A percentile compares a stretch with the other conserved stretches of the same genome.
Conservation (phyloP, 768 basidiomycete genomes). For the Pleurotus salmoneostramineus region DNA sequence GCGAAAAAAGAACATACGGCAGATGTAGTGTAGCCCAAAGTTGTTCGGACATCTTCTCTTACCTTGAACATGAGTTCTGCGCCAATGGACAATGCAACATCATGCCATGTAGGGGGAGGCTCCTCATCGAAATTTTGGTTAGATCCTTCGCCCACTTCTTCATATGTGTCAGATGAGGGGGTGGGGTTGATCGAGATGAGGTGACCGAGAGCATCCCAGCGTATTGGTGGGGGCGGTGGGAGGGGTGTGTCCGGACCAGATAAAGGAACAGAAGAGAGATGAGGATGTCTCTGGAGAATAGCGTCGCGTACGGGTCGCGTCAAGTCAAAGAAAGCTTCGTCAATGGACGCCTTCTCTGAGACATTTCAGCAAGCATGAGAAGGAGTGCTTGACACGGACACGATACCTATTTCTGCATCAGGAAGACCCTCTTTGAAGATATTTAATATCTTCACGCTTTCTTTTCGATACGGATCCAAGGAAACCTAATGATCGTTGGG, state of each 20-base stretch:
- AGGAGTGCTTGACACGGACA: not conserved
- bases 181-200: slow-evolving; percentile 53
- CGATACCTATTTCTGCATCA: slow-evolving; percentile 75
- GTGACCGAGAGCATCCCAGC: slow-evolving; percentile 59
- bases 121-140: slow-evolving; percentile 24
- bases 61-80: slow-evolving; percentile 83
- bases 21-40: slow-evolving; percentile 90
- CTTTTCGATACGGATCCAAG: slow-evolving; percentile 87
- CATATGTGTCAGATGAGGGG: slow-evolving; percentile 12
- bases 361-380: not conserved
- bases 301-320: slow-evolving; percentile 75
- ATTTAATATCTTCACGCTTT: slow-evolving; percentile 82
- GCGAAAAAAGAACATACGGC: slow-evolving; percentile 51
- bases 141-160: slow-evolving; percentile 9
- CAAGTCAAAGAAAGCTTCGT: slow-evolving; percentile 95
- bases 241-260: slow-evolving; percentile 73
- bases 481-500: slow-evolving; percentile 56
- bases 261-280: slow-evolving; percentile 66
- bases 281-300: slow-evolving; percentile 71
- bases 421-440: slow-evolving; percentile 81
- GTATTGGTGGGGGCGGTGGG: slow-evolving; percentile 64
- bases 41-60: slow-evolving; percentile 58
- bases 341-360: slow-evolving; percentile 94
- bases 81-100: slow-evolving; percentile 84
- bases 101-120: slow-evolving; percentile 71